These are phyloP conservation scores for Hygrophoropsis aurantiaca DNA, from an alignment of 768 basidiomycete species.

Conservation along the genomic window DNA sequence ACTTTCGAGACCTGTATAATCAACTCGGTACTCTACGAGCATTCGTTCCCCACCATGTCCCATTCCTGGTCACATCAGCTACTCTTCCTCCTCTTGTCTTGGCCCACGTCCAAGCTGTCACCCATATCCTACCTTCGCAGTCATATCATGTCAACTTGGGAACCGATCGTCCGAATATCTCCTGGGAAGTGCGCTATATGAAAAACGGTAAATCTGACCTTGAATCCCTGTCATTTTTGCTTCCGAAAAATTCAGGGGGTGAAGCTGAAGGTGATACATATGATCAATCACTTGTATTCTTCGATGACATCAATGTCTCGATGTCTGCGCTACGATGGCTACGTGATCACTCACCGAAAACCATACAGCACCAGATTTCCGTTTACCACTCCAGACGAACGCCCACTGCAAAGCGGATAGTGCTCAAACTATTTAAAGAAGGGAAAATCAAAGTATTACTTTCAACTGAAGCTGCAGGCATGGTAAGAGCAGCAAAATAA, in stretches of 20 bases:
- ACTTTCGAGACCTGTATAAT: background rate
- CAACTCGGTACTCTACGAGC: conserved; percentile 3
- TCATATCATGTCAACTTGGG: conserved; percentile 4
- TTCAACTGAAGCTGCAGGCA: conserved; percentile 37
- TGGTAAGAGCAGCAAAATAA: conserved; percentile 33
- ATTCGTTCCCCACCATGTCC: conserved; percentile 25
- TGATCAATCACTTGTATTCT: background rate
- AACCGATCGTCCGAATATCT: conserved; percentile 1
- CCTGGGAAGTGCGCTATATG: conserved; percentile 1
- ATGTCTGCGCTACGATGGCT: conserved; percentile 1
- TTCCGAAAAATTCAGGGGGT: conserved; percentile 1
- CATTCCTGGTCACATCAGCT: conserved; percentile 33
- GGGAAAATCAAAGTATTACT: conserved; percentile 26
- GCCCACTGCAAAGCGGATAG: background rate
- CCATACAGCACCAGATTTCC: background rate
- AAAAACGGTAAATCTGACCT: background rate
- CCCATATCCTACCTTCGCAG: conserved; percentile 18
- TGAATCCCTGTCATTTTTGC: background rate
- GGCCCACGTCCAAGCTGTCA: conserved; percentile 17
- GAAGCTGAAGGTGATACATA: too few relatives aligned
- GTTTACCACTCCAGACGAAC: background rate
- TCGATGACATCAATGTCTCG: conserved; percentile 1
- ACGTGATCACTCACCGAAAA: background rate
- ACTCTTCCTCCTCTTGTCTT: conserved; percentile 29
- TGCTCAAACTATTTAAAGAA: conserved; percentile 22